Evolutionary conservation across 2,329 filamentous ascomycete species (phyloP).

Genomic region (Neopestalotiopsis sp.): DNA sequence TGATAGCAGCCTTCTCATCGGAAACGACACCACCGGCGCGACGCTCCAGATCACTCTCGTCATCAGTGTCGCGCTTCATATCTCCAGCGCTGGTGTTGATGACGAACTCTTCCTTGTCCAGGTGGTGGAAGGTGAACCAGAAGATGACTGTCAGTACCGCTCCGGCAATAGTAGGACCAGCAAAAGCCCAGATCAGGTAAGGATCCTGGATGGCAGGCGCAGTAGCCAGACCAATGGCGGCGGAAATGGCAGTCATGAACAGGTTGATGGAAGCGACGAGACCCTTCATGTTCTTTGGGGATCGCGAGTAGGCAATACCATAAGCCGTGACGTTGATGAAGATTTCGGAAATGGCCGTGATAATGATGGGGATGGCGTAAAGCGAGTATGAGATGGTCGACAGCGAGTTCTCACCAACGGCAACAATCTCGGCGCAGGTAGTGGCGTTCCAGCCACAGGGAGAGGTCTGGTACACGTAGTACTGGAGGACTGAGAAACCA

Average conservation of each 20-base stretch:
- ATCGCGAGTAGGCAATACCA: conserved; percentile 80
- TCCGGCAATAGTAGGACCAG: conserved; percentile 34
- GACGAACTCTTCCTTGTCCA: conserved; percentile 35
- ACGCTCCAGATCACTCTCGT: conserved; percentile 31
- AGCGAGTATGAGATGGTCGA: conserved; percentile 32
- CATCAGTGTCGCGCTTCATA: conserved; percentile 34
- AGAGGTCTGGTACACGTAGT: conserved; percentile 35
- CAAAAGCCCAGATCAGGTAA: conserved; percentile 48
- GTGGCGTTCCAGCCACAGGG: conserved; percentile 35
- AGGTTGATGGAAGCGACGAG: conserved; percentile 74
- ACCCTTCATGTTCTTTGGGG: conserved; percentile 80
- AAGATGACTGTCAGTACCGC: conserved; percentile 31
- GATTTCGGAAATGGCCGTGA: conserved; percentile 58
- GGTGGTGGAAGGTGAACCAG: conserved; percentile 33
- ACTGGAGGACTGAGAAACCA: conserved; percentile 33
- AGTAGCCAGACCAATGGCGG: conserved; percentile 67
- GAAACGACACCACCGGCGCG: background rate
- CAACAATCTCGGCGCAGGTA: conserved; percentile 32
- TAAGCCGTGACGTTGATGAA: conserved; percentile 64
- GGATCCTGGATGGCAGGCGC: conserved; percentile 50
- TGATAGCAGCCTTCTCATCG: conserved; percentile 16
- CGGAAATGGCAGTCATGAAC: conserved; percentile 72
- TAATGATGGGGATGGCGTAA: conserved; percentile 49
- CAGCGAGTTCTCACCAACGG: conserved; percentile 27
- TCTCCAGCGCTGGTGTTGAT: conserved; percentile 34